Evolutionary conservation across 2,329 filamentous ascomycete species (phyloP), one percentile per base, ranked within the genome.

Genomic region (Tolypocladium album): DNA sequence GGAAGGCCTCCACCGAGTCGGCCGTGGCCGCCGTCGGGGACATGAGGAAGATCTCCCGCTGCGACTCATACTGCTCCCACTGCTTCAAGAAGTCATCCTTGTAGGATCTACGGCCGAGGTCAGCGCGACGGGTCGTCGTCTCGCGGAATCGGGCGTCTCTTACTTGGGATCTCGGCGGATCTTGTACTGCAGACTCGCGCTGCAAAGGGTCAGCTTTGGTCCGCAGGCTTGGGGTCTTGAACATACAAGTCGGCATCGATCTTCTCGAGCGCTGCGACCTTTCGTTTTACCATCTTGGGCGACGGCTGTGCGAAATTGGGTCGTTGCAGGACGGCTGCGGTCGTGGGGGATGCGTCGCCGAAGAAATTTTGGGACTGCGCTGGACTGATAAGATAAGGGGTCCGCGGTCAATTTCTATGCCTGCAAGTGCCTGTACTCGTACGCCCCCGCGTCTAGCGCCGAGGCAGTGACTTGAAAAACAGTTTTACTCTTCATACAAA

Each of bases 251-350:
- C 91, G 40, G 92, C 92, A 71, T 97, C 92, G 67, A 96, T 86
- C 82, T 97, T 97, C 77, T 97, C 92, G 74, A 97, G 86, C 62
- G 92, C 92, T 60, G 89, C 90, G 61, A 96, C 83, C 78, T 94
- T 95, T 74, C 92, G 84, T 77, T 96, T 96, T 62, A 86, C 89
- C 86, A 91, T 94, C 53, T 63, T 74, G 67, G 45, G 57, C 58
- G 20, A 53, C 20, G 17, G 24, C 5, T 39, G 15, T 34, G 22
- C 17, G 34, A 22, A 50, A 50, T 27, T 36, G 31, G 17, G 27
- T 13, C 38, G 40, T 45, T 22, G 56, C 31, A 12, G 43, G 36
- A 52, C 42, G 31, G 27, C 17, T 53, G 17, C 17, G 4, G 57
- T 7, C 40, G 40, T 52, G 57, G 45, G 43, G 50, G 20, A 53